A percentile compares a stretch with the other conserved stretches of the same genome.
Conservation (phyloP, 768 basidiomycete genomes). For the Mycena chlorophos region DNA sequence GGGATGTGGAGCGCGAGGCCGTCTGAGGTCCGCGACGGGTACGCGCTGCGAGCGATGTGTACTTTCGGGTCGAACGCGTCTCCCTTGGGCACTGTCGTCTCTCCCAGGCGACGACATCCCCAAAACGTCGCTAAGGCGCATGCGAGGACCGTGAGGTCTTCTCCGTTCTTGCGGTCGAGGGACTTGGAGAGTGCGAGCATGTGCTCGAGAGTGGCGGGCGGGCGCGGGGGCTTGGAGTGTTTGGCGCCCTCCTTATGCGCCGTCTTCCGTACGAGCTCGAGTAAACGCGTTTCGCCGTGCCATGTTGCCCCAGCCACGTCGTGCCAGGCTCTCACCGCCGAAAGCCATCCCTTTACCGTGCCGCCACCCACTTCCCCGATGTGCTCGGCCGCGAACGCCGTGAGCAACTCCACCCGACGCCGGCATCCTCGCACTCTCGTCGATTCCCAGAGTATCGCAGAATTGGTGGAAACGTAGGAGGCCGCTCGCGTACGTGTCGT, state of each 20-base stretch:
- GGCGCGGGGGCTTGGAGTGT: constrained; percentile 6
- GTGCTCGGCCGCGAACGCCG: too few species aligned
- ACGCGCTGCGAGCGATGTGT: neutral
- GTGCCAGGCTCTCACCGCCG: too few species aligned
- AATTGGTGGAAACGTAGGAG: too few species aligned
- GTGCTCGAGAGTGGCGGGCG: constrained; percentile 4
- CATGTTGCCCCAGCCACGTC: constrained; percentile 3
- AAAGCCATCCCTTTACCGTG: too few species aligned
- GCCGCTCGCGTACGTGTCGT: too few species aligned
- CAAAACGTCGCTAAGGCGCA: constrained; percentile 1
- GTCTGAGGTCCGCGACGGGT: neutral
- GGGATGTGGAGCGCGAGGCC: constrained; percentile 27
- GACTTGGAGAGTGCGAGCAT: neutral
- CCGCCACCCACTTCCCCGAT: too few species aligned
- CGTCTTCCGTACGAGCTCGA: neutral
- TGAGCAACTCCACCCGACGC: too few species aligned
- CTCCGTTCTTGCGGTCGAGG: neutral
- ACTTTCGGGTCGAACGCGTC: neutral
- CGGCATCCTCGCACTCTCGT: too few species aligned
- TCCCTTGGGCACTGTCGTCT: neutral
- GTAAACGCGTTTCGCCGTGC: constrained; percentile 4
- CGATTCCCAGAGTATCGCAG: too few species aligned
- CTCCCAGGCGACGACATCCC: constrained; percentile 13
- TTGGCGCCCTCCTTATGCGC: neutral
- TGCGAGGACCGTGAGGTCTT: constrained; percentile 1